phyloP scores from a whole-genome alignment of 805 yeast species.

The Wickerhamomyces kurtzmanii region DNA sequence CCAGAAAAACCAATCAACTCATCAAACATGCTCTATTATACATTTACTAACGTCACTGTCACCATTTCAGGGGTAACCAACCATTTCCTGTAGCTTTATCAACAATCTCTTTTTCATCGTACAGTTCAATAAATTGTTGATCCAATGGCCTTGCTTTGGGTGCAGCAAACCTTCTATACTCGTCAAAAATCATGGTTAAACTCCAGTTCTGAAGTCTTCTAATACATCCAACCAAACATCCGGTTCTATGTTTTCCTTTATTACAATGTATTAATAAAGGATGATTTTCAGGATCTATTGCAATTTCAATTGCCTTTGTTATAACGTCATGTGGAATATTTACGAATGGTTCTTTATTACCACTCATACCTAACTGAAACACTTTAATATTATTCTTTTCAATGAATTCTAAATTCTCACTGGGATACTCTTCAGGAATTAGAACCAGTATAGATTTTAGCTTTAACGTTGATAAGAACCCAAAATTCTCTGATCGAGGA shows the following conservation, averaged over 20 bases:
- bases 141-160: conserved; percentile 95
- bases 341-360: conserved; percentile 92
- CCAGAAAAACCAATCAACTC: not conserved
- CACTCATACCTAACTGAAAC: conserved; percentile 87
- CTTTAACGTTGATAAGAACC: conserved; percentile 49
- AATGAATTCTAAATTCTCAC: conserved; percentile 59
- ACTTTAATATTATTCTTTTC: conserved; percentile 51
- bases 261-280: conserved; percentile 93
- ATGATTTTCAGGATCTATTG: conserved; percentile 77
- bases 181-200: conserved; percentile 88
- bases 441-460: conserved; percentile 73
- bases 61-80: conserved; percentile 70
- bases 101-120: conserved; percentile 56
- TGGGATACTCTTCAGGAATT: conserved; percentile 88
- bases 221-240: conserved; percentile 90
- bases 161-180: conserved; percentile 86
- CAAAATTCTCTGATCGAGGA: conserved; percentile 78
- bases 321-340: conserved; percentile 59
- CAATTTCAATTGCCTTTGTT: conserved; percentile 72
- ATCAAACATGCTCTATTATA: not conserved
- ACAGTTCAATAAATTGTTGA: conserved; percentile 90
- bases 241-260: conserved; percentile 94
- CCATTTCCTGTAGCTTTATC: conserved; percentile 37
- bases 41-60: conserved; percentile 5
- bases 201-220: conserved; percentile 90